Conservation (phyloP, 345 rosid genomes). For the Aurinia saxatilis region DNA sequence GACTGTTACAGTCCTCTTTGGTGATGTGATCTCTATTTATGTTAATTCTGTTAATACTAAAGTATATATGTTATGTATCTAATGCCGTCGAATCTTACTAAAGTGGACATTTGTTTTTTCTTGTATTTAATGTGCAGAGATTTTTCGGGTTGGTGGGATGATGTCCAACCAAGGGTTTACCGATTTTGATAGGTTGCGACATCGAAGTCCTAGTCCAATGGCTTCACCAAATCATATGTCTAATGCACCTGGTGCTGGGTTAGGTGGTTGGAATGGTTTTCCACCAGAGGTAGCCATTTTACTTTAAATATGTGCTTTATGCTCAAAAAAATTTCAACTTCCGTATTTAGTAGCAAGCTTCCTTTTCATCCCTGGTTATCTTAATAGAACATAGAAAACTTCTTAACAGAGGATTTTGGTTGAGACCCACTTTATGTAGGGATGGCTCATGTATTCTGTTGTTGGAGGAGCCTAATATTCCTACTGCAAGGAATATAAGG, state of each 20-base stretch:
- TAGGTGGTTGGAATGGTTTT: slow-evolving; percentile 77
- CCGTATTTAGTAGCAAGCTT: neutral
- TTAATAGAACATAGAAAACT: slow-evolving; percentile 10
- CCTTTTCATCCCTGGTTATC: neutral
- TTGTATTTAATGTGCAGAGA: slow-evolving; percentile 44
- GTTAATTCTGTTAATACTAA: neutral
- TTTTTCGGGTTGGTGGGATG: slow-evolving; percentile 73
- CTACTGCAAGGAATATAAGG: slow-evolving; percentile 33
- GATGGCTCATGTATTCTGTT: slow-evolving; percentile 27
- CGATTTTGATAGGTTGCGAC: slow-evolving; percentile 74
- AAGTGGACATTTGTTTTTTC: neutral
- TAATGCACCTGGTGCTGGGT: slow-evolving; percentile 54
- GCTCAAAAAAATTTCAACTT: neutral
- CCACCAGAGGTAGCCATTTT: slow-evolving; percentile 60
- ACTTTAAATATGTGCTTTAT: neutral
- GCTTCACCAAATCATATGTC: slow-evolving; percentile 84
- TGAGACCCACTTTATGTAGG: slow-evolving; percentile 20
- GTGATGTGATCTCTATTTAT: slow-evolving; percentile 7
- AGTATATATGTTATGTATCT: slow-evolving; percentile 1
- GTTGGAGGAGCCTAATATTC: slow-evolving; percentile 25
- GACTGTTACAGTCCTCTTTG: neutral
- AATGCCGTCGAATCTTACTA: neutral
- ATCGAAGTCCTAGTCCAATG: slow-evolving; percentile 98
- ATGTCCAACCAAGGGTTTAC: slow-evolving; percentile 85
- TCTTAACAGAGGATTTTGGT: slow-evolving; percentile 20